Evolutionary conservation across 2,329 filamentous ascomycete genomes (phyloP).

Genomic region (Parafenestella ontariensis): DNA sequence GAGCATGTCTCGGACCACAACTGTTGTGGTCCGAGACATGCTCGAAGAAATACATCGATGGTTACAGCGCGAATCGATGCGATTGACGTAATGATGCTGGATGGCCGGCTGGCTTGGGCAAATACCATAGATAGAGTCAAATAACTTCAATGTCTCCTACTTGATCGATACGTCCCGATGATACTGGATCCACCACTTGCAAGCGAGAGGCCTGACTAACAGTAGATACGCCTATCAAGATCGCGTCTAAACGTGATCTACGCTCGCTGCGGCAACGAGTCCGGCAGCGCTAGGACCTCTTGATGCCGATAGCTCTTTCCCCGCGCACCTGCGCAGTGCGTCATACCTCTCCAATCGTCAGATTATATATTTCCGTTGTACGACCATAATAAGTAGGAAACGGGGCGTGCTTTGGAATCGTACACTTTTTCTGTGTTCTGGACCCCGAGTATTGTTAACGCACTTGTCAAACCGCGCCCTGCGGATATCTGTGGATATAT

Average conservation of each 20-base stretch:
- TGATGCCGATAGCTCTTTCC: conserved; percentile 1
- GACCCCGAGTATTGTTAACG: background rate
- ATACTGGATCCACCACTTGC: background rate
- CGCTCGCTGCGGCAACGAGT: background rate
- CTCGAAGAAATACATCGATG: too few species aligned
- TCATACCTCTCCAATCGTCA: conserved; percentile 9
- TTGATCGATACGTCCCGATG: background rate
- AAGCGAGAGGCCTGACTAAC: background rate
- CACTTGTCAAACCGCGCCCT: too few species aligned
- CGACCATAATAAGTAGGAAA: background rate
- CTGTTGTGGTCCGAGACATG: too few species aligned
- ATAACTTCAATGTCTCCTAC: background rate
- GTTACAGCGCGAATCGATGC: too few species aligned
- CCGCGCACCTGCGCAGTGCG: conserved; percentile 10
- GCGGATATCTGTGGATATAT: too few species aligned
- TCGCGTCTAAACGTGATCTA: background rate
- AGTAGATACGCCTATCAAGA: background rate
- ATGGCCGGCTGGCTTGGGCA: conserved; percentile 16
- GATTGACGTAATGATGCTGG: conserved; percentile 24
- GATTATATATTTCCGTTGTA: conserved; percentile 5
- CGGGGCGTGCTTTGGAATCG: background rate
- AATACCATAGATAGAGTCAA: conserved; percentile 16
- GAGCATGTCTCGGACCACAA: too few species aligned
- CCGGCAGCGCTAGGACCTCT: conserved; percentile 9
- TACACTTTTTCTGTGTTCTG: conserved; percentile 4